These are phyloP conservation scores for Trematosphaeria pertusa DNA, from an alignment of 2,329 filamentous ascomycete species.

Conservation along the genomic window DNA sequence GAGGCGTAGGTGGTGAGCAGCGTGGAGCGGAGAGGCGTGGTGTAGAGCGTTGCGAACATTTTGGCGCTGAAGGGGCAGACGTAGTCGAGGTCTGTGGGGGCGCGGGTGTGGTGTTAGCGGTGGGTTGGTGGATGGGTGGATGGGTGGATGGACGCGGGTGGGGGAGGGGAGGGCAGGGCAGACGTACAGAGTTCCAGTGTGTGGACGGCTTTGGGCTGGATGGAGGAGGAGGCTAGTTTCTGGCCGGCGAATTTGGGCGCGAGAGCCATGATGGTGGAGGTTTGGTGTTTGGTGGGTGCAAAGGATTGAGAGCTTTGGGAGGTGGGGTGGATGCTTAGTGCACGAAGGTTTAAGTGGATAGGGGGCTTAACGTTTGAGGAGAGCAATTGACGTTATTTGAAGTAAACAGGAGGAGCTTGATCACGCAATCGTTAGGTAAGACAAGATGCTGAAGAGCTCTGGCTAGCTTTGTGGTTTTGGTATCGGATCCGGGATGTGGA, in stretches of 20 bases:
- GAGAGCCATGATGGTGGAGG: conserved; percentile 69
- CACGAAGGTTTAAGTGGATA: too few relatives aligned
- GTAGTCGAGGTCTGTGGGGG: conserved; percentile 77
- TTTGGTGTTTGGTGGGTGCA: background rate
- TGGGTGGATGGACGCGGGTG: background rate
- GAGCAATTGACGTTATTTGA: too few relatives aligned
- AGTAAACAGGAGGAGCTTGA: too few relatives aligned
- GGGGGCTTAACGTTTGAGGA: too few relatives aligned
- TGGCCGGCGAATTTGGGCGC: conserved; percentile 79
- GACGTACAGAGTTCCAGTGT: conserved; percentile 62
- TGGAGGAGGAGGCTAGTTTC: conserved; percentile 61
- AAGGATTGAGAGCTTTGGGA: too few relatives aligned
- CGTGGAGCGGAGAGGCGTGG: conserved; percentile 65
- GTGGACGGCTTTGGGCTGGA: conserved; percentile 55
- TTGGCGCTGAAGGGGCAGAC: conserved; percentile 81
- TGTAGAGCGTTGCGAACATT: conserved; percentile 79
- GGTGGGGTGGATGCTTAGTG: background rate
- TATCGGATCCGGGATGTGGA: conserved; percentile 21
- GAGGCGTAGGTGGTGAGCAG: conserved; percentile 68
- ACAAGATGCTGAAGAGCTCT: too few relatives aligned
- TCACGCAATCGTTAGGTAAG: too few relatives aligned
- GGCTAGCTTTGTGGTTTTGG: conserved; percentile 22
- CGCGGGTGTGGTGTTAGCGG: background rate
- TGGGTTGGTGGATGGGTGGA: background rate
- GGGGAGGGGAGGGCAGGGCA: background rate